These are phyloP conservation scores for Saraca asoca DNA, from an alignment of 331 rosid genomes.

Conservation along the genomic window DNA sequence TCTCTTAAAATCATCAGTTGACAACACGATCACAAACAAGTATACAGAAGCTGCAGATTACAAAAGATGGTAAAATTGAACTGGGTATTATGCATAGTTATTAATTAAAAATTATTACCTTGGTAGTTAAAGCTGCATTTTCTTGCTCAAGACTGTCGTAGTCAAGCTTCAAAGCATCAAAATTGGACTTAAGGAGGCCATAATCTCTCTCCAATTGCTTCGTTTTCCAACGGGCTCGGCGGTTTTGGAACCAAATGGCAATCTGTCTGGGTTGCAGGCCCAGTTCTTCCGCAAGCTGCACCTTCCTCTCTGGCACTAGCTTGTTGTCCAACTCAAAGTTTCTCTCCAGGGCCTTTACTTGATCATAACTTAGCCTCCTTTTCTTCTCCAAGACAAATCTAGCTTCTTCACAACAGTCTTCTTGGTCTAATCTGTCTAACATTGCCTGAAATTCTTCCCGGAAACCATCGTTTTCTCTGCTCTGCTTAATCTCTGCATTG, in stretches of 20 bases:
- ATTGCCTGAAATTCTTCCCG: slow-evolving; percentile 73
- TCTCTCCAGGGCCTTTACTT: slow-evolving; percentile 57
- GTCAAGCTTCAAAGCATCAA: slow-evolving; percentile 44
- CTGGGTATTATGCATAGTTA: not conserved
- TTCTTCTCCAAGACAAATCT: slow-evolving; percentile 40
- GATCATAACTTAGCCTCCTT: slow-evolving; percentile 46
- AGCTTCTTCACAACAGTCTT: slow-evolving; percentile 55
- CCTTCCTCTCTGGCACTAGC: slow-evolving; percentile 54
- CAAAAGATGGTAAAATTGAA: no score
- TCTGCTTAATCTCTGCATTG: slow-evolving; percentile 36
- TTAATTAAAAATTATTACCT: slow-evolving; percentile 31
- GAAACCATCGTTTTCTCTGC: slow-evolving; percentile 35
- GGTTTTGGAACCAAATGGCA: slow-evolving; percentile 65
- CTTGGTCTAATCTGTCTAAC: slow-evolving; percentile 67
- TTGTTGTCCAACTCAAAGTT: slow-evolving; percentile 56
- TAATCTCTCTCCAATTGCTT: slow-evolving; percentile 60
- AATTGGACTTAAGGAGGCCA: slow-evolving; percentile 41
- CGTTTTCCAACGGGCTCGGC: slow-evolving; percentile 13
- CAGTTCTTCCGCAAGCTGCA: slow-evolving; percentile 50
- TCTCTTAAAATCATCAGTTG: no score
- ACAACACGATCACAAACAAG: no score
- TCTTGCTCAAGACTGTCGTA: slow-evolving; percentile 44
- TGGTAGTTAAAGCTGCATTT: slow-evolving; percentile 39
- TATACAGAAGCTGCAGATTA: no score
- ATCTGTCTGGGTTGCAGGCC: slow-evolving; percentile 59